Conservation (phyloP, 2,329 filamentous ascomycete species). For the Botryosphaeria agaves region DNA sequence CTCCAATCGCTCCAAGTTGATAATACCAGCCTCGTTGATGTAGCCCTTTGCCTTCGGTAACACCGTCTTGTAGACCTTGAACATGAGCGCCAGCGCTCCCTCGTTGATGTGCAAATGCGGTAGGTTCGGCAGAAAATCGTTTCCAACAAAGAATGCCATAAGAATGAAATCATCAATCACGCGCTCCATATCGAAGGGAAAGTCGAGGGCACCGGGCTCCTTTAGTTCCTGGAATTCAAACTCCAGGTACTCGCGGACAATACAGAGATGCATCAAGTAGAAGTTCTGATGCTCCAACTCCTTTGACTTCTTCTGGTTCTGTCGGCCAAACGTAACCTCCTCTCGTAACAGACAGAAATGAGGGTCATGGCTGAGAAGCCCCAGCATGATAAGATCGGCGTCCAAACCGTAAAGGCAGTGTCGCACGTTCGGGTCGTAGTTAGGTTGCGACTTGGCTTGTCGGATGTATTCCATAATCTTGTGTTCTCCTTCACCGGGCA, state of each 20-base stretch:
- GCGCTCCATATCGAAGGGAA: conserved; percentile 82
- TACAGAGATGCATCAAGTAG: conserved; percentile 90
- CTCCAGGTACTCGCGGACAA: conserved; percentile 92
- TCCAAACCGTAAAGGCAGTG: conserved; percentile 96
- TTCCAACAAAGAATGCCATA: conserved; percentile 98
- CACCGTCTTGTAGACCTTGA: conserved; percentile 84
- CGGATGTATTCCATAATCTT: conserved; percentile 99
- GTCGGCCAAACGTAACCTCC: conserved; percentile 90
- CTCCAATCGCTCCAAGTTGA: conserved; percentile 67
- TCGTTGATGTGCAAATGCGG: conserved; percentile 97
- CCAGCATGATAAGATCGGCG: conserved; percentile 96
- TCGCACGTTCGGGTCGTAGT: conserved; percentile 82
- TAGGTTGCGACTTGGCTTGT: conserved; percentile 84
- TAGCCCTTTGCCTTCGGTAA: conserved; percentile 80
- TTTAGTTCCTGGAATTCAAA: conserved; percentile 91
- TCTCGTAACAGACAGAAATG: conserved; percentile 96
- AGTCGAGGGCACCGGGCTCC: conserved; percentile 49
- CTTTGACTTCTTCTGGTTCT: conserved; percentile 76
- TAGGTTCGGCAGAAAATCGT: conserved; percentile 95
- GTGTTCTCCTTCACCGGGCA: conserved; percentile 95
- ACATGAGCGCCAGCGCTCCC: conserved; percentile 92
- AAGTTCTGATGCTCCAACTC: conserved; percentile 98
- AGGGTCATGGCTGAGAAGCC: conserved; percentile 88
- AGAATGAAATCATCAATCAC: conserved; percentile 99
- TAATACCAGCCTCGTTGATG: conserved; percentile 87